phyloP scores from a whole-genome alignment of 768 basidiomycete species.

The Tylopilus subfusipes region DNA sequence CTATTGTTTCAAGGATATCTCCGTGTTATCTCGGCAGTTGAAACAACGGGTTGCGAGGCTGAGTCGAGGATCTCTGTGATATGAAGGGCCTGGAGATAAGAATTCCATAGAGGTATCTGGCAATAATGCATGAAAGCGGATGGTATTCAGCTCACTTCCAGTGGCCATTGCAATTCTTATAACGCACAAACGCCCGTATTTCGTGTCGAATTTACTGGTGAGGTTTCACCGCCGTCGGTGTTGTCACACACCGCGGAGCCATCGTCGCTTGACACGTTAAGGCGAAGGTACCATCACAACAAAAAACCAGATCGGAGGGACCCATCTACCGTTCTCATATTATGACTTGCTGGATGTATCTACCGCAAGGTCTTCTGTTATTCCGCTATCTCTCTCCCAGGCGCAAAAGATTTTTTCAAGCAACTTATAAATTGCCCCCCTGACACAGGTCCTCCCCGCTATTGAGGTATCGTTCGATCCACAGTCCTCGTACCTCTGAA shows the following conservation, averaged over 20 bases:
- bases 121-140: too few relatives aligned
- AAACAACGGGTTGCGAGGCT: neutral
- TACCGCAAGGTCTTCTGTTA: neutral
- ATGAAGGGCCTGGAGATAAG: neutral
- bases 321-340: neutral
- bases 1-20: neutral
- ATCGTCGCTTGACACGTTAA: too few relatives aligned
- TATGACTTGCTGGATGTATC: too few relatives aligned
- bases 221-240: too few relatives aligned
- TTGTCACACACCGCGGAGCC: too few relatives aligned
- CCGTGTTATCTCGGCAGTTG: neutral
- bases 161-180: too few relatives aligned
- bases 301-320: neutral
- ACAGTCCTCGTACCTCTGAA: neutral
- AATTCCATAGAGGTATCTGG: neutral
- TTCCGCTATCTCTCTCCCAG: neutral
- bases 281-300: too few relatives aligned
- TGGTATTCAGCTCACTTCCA: too few relatives aligned
- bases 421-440: slow-evolving; percentile 4
- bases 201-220: too few relatives aligned
- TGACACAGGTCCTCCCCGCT: too few relatives aligned
- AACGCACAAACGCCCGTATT: too few relatives aligned
- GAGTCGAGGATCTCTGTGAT: too few relatives aligned
- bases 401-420: neutral
- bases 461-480: neutral